Percentiles rank a stretch among this genome's conserved stretches.
These are phyloP conservation scores for Shiraia bambusicola DNA, from an alignment of 2,329 filamentous ascomycete genomes.

Conservation along the genomic window DNA sequence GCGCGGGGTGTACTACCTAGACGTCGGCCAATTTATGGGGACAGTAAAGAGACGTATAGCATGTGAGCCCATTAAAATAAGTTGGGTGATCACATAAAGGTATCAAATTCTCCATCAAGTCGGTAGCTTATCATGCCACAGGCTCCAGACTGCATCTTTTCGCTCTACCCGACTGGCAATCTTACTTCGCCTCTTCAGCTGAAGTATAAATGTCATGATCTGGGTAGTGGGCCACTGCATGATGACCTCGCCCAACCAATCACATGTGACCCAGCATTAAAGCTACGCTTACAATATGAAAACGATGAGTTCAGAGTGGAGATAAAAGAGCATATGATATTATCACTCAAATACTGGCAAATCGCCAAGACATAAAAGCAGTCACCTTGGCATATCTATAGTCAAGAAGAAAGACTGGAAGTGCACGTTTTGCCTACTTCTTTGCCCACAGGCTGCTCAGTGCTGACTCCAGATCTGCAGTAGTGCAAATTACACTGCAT, in stretches of 20 bases:
- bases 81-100: no score
- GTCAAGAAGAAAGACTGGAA: neutral
- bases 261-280: conserved; percentile 16
- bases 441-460: conserved; percentile 1
- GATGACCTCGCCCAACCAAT: conserved; percentile 13
- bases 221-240: conserved; percentile 10
- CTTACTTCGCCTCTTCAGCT: conserved; percentile 9
- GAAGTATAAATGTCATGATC: conserved; percentile 8
- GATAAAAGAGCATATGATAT: no score
- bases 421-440: neutral
- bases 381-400: no score
- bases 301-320: no score
- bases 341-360: no score
- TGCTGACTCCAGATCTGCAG: conserved; percentile 9
- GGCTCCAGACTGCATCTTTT: conserved; percentile 5
- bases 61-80: no score
- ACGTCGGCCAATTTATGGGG: no score
- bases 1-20: no score
- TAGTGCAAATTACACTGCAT: conserved; percentile 7
- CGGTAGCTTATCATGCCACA: no score
- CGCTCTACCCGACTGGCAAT: conserved; percentile 5
- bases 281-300: conserved; percentile 10
- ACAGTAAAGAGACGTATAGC: no score
- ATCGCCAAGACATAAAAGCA: no score
- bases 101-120: no score